These are phyloP conservation scores for Alternaria triticina DNA, from an alignment of 2,329 filamentous ascomycete genomes.

Conservation along the genomic window DNA sequence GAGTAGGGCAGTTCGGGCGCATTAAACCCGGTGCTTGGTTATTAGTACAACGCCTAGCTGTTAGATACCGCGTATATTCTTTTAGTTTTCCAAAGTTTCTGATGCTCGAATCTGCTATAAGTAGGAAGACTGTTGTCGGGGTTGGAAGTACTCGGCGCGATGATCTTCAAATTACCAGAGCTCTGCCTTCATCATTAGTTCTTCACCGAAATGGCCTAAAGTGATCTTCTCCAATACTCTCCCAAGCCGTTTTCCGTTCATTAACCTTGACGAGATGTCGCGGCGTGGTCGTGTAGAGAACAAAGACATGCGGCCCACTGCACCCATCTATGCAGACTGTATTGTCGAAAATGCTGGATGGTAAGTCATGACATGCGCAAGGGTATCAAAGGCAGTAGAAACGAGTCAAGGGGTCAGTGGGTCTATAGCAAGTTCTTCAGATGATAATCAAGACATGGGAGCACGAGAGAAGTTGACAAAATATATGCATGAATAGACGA, in stretches of 20 bases:
- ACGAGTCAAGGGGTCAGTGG: not conserved
- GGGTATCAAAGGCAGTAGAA: not conserved
- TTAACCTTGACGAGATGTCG: not conserved
- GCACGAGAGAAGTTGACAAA: not conserved
- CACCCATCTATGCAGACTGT: not conserved
- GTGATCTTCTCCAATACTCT: not conserved
- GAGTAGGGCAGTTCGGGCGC: not conserved
- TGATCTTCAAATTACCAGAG: too few species aligned
- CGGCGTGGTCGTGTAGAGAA: not conserved
- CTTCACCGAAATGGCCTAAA: not conserved
- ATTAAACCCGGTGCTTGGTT: fast-evolving
- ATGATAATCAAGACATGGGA: fast-evolving
- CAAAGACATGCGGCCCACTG: not conserved
- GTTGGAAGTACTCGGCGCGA: not conserved
- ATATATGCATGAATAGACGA: not conserved
- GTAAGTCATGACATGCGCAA: not conserved
- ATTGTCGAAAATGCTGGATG: not conserved
- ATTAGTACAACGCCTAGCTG: not conserved
- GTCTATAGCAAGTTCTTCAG: not conserved
- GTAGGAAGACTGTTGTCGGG: not conserved
- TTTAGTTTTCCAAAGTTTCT: too few species aligned
- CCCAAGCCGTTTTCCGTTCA: not conserved
- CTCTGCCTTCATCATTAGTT: too few species aligned
- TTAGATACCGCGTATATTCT: not conserved
- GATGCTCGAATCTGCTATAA: not conserved